These are phyloP conservation scores for Fusarium longipes DNA, from an alignment of 2,329 filamentous ascomycete genomes.

Conservation along the genomic window DNA sequence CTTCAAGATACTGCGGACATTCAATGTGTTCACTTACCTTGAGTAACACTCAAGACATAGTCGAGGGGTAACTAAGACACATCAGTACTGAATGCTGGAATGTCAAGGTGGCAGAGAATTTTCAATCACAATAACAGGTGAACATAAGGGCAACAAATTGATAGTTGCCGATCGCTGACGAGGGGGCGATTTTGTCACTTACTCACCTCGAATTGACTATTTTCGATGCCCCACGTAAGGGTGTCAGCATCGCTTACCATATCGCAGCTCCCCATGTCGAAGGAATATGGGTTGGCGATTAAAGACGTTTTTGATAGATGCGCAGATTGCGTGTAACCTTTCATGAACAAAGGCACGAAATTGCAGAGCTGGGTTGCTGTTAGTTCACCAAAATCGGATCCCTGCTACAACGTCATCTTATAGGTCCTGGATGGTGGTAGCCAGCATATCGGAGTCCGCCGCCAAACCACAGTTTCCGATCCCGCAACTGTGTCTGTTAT, in stretches of 20 bases:
- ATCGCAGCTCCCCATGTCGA: not conserved
- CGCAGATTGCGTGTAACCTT: too few relatives aligned
- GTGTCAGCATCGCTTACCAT: not conserved
- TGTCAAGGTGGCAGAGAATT: not conserved
- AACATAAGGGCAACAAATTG: not conserved
- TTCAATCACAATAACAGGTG: not conserved
- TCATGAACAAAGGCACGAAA: not conserved
- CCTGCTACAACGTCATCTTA: too few relatives aligned
- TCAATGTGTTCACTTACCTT: not conserved
- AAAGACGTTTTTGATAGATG: not conserved
- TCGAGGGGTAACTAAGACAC: not conserved
- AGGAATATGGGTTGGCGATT: not conserved
- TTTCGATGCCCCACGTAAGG: not conserved
- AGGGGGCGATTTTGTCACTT: not conserved
- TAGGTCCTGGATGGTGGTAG: too few relatives aligned
- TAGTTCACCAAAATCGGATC: too few relatives aligned
- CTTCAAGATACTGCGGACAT: rapidly evolving
- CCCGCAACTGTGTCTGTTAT: too few relatives aligned
- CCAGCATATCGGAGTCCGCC: too few relatives aligned
- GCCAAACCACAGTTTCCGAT: too few relatives aligned
- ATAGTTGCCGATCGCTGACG: not conserved
- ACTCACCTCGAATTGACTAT: not conserved
- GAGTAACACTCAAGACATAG: not conserved
- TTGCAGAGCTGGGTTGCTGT: too few relatives aligned
- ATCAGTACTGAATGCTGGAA: not conserved